A percentile compares a stretch with the other conserved stretches of the same genome.
These are phyloP conservation scores for Corchorus capsularis DNA, from an alignment of 345 rosid genomes.

Conservation along the genomic window DNA sequence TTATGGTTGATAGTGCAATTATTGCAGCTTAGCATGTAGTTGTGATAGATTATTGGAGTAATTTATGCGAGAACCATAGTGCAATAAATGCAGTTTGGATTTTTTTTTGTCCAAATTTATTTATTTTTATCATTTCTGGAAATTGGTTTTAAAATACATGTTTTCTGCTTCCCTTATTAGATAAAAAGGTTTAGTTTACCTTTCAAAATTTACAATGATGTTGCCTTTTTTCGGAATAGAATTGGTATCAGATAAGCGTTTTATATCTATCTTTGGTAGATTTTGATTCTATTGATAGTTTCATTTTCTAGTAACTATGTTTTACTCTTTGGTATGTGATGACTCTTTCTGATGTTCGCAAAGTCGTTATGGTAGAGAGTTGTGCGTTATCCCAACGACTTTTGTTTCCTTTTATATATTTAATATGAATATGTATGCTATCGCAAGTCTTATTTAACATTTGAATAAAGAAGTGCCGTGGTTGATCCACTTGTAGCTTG, in stretches of 20 bases:
- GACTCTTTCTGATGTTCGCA: neutral
- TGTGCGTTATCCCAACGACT: neutral
- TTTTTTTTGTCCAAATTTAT: neutral
- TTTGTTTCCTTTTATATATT: slow-evolving; percentile 20
- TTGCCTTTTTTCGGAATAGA: neutral
- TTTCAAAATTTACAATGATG: neutral
- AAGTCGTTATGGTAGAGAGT: neutral
- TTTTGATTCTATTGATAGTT: neutral
- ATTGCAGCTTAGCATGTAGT: neutral
- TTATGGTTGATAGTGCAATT: neutral
- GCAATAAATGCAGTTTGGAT: slow-evolving; percentile 13
- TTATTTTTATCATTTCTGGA: slow-evolving; percentile 1
- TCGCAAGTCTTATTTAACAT: slow-evolving; percentile 14
- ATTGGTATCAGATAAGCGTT: neutral
- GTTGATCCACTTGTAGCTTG: slow-evolving; percentile 20
- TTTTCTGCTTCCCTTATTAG: neutral
- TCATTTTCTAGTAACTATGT: neutral
- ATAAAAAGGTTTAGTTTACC: slow-evolving; percentile 10
- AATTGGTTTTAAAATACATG: neutral
- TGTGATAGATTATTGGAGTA: neutral
- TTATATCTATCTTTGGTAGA: neutral
- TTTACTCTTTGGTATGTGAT: neutral
- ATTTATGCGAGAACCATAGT: neutral
- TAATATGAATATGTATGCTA: slow-evolving; percentile 12
- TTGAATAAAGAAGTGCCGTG: slow-evolving; percentile 20